Percentiles rank a stretch among this genome's conserved stretches.
Evolutionary conservation across 2,329 filamentous ascomycete species (phyloP).

Genomic region (Plenodomus lindquistii): DNA sequence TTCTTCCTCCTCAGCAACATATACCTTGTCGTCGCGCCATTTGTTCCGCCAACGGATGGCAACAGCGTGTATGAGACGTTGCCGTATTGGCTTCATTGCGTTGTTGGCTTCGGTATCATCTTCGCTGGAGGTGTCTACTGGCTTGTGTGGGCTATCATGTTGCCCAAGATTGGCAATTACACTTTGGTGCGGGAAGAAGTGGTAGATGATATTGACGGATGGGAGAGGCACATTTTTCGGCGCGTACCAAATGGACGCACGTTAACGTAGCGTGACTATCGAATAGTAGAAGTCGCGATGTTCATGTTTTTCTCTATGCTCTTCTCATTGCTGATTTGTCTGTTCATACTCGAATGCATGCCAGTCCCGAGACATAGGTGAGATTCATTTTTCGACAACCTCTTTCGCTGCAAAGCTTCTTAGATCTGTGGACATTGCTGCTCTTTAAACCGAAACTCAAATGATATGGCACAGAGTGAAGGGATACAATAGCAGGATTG

Average conservation of each 20-base stretch:
- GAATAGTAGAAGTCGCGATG: too few species aligned
- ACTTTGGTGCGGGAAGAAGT: conserved; percentile 42
- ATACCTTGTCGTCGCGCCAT: conserved; percentile 57
- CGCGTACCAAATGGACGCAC: conserved; percentile 16
- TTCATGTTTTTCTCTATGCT: too few species aligned
- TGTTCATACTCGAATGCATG: too few species aligned
- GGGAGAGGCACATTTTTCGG: conserved; percentile 46
- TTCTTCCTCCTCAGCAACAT: conserved; percentile 60
- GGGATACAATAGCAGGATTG: too few species aligned
- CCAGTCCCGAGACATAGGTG: too few species aligned
- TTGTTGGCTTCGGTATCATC: conserved; percentile 57
- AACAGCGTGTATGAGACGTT: conserved; percentile 57
- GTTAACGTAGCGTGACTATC: too few species aligned
- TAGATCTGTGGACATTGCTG: too few species aligned
- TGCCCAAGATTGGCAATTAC: conserved; percentile 50
- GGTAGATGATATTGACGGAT: conserved; percentile 42
- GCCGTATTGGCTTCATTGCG: conserved; percentile 59
- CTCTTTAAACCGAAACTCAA: too few species aligned
- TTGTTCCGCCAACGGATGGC: conserved; percentile 53
- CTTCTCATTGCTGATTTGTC: too few species aligned
- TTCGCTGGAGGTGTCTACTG: conserved; percentile 56
- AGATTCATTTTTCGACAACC: too few species aligned
- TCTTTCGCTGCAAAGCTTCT: too few species aligned
- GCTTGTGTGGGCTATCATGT: conserved; percentile 54
- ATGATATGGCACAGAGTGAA: too few species aligned